Evolutionary conservation across 495 filamentous ascomycete species (phyloP).

Genomic region (Penicillium cinerascens): DNA sequence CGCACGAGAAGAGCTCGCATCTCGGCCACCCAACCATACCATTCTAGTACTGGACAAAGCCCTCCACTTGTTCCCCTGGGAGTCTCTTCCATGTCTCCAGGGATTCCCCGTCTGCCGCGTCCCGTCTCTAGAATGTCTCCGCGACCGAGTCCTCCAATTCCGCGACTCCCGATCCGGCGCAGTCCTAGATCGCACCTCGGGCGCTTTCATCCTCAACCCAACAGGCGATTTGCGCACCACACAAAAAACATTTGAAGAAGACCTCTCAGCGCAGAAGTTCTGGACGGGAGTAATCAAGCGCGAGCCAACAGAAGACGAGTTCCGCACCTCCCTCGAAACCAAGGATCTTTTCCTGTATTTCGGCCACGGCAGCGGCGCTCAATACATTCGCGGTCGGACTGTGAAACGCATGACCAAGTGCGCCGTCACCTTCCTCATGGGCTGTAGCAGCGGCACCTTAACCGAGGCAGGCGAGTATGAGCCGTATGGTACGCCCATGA

Average conservation of each 20-base stretch:
- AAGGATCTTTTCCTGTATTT: constrained; percentile 83
- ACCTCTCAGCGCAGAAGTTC: constrained; percentile 49
- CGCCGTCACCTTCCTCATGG: constrained; percentile 86
- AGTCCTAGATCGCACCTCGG: constrained; percentile 47
- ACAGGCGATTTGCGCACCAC: constrained; percentile 77
- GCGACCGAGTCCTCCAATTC: constrained; percentile 60
- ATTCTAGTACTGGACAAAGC: constrained; percentile 91
- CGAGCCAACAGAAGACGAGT: constrained; percentile 72
- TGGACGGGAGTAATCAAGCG: constrained; percentile 68
- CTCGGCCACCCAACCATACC: constrained; percentile 73
- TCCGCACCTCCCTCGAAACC: constrained; percentile 56
- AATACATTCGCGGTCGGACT: constrained; percentile 80
- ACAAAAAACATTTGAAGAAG: constrained; percentile 63
- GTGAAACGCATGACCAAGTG: constrained; percentile 72
- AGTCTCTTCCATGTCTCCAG: constrained; percentile 83
- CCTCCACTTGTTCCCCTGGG: constrained; percentile 90
- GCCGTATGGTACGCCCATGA: constrained; percentile 81
- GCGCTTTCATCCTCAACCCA: constrained; percentile 86
- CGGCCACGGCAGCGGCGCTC: constrained; percentile 91
- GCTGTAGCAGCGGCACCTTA: constrained; percentile 76
- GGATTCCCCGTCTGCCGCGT: constrained; percentile 78
- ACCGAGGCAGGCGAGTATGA: constrained; percentile 84
- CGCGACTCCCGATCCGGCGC: constrained; percentile 28
- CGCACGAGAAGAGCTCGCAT: constrained; percentile 38
- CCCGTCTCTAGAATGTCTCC: constrained; percentile 75